These are phyloP conservation scores for Ustilago shanxiensis DNA, from an alignment of 1,284 basidiomycete species.

Conservation along the genomic window DNA sequence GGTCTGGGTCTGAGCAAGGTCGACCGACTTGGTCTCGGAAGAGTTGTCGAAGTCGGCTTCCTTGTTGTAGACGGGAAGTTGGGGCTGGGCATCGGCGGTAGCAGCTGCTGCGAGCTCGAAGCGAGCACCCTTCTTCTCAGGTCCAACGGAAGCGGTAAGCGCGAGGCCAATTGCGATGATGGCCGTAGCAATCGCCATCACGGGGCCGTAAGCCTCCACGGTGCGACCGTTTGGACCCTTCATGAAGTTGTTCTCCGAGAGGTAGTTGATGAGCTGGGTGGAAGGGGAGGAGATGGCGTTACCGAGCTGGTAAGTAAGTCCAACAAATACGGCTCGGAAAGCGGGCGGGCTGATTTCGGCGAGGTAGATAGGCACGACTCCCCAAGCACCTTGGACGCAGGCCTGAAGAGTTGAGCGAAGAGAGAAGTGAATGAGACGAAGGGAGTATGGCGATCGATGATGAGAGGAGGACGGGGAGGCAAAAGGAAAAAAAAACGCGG, in stretches of 20 bases:
- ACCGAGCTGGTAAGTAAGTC: conserved; percentile 59
- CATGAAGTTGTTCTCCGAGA: conserved; percentile 48
- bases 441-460: too few species aligned
- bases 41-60: conserved; percentile 22
- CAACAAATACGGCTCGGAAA: conserved; percentile 55
- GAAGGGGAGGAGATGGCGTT: conserved; percentile 70
- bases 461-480: neutral
- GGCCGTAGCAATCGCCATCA: conserved; percentile 54
- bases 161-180: conserved; percentile 53
- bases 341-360: conserved; percentile 50
- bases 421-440: too few species aligned
- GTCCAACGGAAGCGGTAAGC: conserved; percentile 43
- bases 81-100: conserved; percentile 27
- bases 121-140: conserved; percentile 51
- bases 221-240: conserved; percentile 8
- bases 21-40: conserved; percentile 31
- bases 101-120: conserved; percentile 55
- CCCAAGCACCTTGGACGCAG: conserved; percentile 57
- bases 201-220: conserved; percentile 56
- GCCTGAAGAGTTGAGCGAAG: conserved; percentile 13
- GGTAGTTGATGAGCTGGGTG: conserved; percentile 58
- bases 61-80: conserved; percentile 35
- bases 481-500: neutral
- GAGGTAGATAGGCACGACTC: conserved; percentile 54
- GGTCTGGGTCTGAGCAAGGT: conserved; percentile 26